These are phyloP conservation scores for Zizania latifolia DNA, from an alignment of 176 grass and related monocot species.

Conservation along the genomic window DNA sequence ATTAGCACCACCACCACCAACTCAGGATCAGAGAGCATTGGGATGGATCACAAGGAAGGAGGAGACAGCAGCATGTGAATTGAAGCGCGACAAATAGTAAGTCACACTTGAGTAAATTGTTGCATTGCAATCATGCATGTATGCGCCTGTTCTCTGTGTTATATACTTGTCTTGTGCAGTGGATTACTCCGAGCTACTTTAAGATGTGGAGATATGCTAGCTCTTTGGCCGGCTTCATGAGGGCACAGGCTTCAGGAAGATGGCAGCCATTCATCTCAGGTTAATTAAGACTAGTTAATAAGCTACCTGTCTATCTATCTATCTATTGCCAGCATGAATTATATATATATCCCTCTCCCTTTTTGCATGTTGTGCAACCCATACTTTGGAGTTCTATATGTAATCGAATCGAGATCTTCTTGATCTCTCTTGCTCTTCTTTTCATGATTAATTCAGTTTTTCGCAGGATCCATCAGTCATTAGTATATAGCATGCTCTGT, in stretches of 20 bases:
- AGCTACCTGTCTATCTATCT: slow-evolving; percentile 36
- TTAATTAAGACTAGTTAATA: slow-evolving; percentile 47
- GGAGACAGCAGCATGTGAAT: slow-evolving; percentile 64
- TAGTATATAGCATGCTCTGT: slow-evolving; percentile 34
- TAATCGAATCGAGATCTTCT: slow-evolving; percentile 60
- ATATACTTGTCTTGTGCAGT: slow-evolving; percentile 33
- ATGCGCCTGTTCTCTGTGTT: slow-evolving; percentile 14
- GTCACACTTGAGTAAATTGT: slow-evolving; percentile 25
- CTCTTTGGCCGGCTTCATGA: slow-evolving; percentile 23
- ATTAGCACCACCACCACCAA: slow-evolving; percentile 40
- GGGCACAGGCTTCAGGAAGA: slow-evolving; percentile 41
- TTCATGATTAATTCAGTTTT: slow-evolving; percentile 42
- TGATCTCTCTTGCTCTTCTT: slow-evolving; percentile 60
- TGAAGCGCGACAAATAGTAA: slow-evolving; percentile 22
- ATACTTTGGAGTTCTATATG: slow-evolving; percentile 58
- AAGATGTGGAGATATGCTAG: slow-evolving; percentile 6
- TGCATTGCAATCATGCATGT: slow-evolving; percentile 24
- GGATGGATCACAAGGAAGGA: slow-evolving; percentile 64
- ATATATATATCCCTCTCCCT: slow-evolving; percentile 29
- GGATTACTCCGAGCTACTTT: slow-evolving; percentile 2
- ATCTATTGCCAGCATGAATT: slow-evolving; percentile 40
- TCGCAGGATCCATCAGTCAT: slow-evolving; percentile 55
- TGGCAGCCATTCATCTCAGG: slow-evolving; percentile 33
- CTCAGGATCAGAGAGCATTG: slow-evolving; percentile 54
- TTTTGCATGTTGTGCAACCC: slow-evolving; percentile 55